phyloP scores from a whole-genome alignment of 257 asterid genomes.

The Salvia miltiorrhiza region DNA sequence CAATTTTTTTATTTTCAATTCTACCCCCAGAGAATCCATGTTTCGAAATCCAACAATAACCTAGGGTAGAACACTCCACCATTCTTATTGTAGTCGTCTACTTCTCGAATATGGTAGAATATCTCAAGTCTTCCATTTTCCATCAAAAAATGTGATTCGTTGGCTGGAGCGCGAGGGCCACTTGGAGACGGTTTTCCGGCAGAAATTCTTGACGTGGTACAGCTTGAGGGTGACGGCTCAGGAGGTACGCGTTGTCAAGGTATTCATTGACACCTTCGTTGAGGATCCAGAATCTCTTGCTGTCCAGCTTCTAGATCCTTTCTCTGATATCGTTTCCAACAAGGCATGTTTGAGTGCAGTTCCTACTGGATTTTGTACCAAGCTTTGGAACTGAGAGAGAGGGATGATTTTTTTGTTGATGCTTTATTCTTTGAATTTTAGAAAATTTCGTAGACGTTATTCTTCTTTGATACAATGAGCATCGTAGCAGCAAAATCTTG shows the following conservation, averaged over 20 bases:
- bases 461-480: conserved; percentile 2
- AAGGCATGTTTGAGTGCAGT: conserved; percentile 42
- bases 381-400: conserved; percentile 66
- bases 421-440: conserved; percentile 16
- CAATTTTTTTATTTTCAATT: too few relatives aligned
- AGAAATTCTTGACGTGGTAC: conserved; percentile 83
- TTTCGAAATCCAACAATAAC: too few relatives aligned
- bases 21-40: too few relatives aligned
- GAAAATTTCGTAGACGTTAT: neutral
- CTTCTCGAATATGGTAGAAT: too few relatives aligned
- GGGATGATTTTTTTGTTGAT: neutral
- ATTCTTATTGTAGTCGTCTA: too few relatives aligned
- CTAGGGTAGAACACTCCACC: too few relatives aligned
- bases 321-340: conserved; percentile 48
- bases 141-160: conserved; percentile 59
- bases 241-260: conserved; percentile 58
- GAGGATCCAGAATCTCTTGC: conserved; percentile 70
- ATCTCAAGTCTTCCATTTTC: too few relatives aligned
- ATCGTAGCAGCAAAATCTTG: too few relatives aligned
- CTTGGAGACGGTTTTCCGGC: conserved; percentile 53
- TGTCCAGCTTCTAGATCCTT: conserved; percentile 65
- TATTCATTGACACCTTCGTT: conserved; percentile 58
- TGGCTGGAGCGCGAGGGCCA: conserved; percentile 74
- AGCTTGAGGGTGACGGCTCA: conserved; percentile 67
- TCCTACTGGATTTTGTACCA: conserved; percentile 59